Base-by-base conservation (phyloP, 176 grass and related monocot genomes). In the Bromus sterilis region DNA sequence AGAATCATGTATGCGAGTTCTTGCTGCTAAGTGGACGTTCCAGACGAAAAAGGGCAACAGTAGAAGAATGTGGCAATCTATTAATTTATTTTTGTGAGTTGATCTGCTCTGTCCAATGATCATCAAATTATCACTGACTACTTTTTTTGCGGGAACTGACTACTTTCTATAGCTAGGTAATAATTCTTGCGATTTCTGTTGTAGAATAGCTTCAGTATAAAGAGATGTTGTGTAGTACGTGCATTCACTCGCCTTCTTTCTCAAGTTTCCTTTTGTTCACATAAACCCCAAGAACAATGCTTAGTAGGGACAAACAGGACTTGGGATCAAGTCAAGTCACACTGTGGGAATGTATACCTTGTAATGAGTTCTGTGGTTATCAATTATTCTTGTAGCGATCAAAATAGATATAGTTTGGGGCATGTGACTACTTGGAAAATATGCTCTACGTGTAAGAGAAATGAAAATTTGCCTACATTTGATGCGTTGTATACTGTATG, bases 231-330 rank as follows among this genome's bases (percentile, higher is more conserved):
- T 70, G 48, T 95, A 95, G 78, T 95, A 92, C 79, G 49, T 90
- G 66, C 90, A 82, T 92, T 95, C 93, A 41, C 90, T 95, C 9
- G 78, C 87, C 81, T 90, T 95, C 85, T 95, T 95, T 87, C 90
- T 92, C 40, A 90, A 75, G 58, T 95, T 95, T 49, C 93, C 81
- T 88, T 74, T 91, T 95, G 90, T 66, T 74, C 20, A 86, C 11
- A 59, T n/a, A n/a, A 39, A 46, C 32, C 72, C 30, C 49, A 84
- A 21, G 12, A 81, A 66, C 28, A 32, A 72, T 7, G 31, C 36
- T 77, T 73, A 77, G 59, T 30, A 46, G 14, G 37, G 23, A 30
- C 64, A 74, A 78, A 20, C 7, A 73, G 35, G 24, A 3, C 67
- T 42, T 6, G n/a, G n/a, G 42, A 82, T 77, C 61, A 81, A 80